Conservation (phyloP, 768 basidiomycete genomes). For the Mrakia frigida region DNA sequence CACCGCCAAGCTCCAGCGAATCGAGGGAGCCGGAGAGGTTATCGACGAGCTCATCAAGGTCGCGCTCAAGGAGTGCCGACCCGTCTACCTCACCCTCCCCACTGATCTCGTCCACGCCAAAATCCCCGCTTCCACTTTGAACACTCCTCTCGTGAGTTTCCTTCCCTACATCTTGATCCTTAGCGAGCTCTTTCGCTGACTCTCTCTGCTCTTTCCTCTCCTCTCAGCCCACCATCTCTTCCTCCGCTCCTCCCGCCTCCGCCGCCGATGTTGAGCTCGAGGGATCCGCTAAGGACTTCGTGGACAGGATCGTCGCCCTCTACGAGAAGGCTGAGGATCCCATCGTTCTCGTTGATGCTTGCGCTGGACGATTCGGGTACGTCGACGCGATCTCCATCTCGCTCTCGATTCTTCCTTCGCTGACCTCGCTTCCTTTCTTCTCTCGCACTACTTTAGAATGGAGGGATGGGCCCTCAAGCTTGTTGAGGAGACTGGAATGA, state of each 20-base stretch:
- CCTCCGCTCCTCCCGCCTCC: slow-evolving; percentile 24
- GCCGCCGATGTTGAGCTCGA: slow-evolving; percentile 27
- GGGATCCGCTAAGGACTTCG: slow-evolving; percentile 29
- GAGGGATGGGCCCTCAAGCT: slow-evolving; percentile 50
- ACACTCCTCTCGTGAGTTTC: slow-evolving; percentile 51
- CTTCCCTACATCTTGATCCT: slow-evolving; percentile 36
- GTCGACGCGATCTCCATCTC: background rate
- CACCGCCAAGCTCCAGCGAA: slow-evolving; percentile 57
- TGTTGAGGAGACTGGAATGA: slow-evolving; percentile 52
- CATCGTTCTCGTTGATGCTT: slow-evolving; percentile 46
- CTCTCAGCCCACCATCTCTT: slow-evolving; percentile 38
- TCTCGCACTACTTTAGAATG: slow-evolving; percentile 44
- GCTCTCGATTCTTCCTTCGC: background rate
- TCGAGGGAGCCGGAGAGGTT: slow-evolving; percentile 56
- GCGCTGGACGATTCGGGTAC: slow-evolving; percentile 60
- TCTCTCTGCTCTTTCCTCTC: slow-evolving; percentile 35
- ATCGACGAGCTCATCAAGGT: slow-evolving; percentile 72
- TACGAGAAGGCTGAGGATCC: slow-evolving; percentile 53
- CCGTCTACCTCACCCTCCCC: slow-evolving; percentile 81
- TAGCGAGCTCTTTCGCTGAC: slow-evolving; percentile 3
- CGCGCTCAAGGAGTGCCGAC: slow-evolving; percentile 49
- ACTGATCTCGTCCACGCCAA: slow-evolving; percentile 67
- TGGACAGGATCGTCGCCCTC: slow-evolving; percentile 21
- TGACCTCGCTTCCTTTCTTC: background rate
- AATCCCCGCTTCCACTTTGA: slow-evolving; percentile 61